Evolutionary conservation across 495 filamentous ascomycete genomes (phyloP), one percentile per base, ranked within the genome.

Genomic region (Diplogelasinospora grovesii): DNA sequence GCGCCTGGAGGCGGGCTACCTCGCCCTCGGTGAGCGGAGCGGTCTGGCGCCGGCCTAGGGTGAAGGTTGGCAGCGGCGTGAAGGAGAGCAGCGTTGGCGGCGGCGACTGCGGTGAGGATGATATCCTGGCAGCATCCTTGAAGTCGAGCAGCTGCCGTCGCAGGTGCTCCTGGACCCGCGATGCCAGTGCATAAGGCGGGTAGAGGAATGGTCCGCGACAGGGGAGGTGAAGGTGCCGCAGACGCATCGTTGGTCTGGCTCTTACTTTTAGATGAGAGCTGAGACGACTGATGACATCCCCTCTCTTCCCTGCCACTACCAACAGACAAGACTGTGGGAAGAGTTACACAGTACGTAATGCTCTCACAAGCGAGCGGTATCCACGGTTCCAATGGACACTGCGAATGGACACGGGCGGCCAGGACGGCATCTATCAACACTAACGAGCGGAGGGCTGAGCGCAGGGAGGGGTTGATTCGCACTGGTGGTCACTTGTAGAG

Each of bases 11-110:
- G n/a, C 42, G 54, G 11, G 47, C 52, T 16, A 56, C 48, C 39
- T 66, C 53, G 8, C 56, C 54, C 14, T 72, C 71, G 39, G 81
- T 71, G 1, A 75, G 71, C 2, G 79, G 66, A 9, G 70, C 69
- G 8, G 77, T 66, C 59, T 95, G 88, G 32, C 92, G 83, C 6
- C 92, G 82, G 43, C 92, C 92, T 49, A 83, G 82, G 21, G 92
- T 97, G 65, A 89, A 98, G 41, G 89, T 85, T 6, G 88, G 86
- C 45, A 78, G 63, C 27, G 89, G 87, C 39, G 83, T 78, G 68
- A 92, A 89, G 45, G 87, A 89, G 39, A 97, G 68, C 41, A 96
- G 66, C 29, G 78, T 81, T 20, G 92, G 86, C 6, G 72, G 62
- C 10, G 77, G 74, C 19, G 4, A 11, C 21, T 16, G 10, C 23